Evolutionary conservation across 2,329 filamentous ascomycete genomes (phyloP), one percentile per base, ranked within the genome.

Genomic region (Periconia sp.): DNA sequence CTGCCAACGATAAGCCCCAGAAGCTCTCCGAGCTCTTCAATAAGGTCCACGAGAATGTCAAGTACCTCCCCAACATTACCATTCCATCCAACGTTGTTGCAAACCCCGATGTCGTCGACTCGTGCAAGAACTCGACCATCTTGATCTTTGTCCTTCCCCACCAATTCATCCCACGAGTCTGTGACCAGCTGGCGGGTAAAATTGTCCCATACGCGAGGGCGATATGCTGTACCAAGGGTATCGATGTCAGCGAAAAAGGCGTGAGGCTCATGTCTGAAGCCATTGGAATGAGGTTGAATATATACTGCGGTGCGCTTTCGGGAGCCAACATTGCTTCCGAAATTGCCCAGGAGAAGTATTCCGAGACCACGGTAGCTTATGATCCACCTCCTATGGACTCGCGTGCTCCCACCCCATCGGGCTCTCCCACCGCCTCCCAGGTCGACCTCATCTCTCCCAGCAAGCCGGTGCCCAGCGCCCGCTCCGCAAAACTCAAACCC

Each of bases 171-270:
- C 84, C 84, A 70, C 88, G 88, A 58, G 89, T 92, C 56, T 96
- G 92, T 79, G 83, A 89, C 59, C 87, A 92, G 72, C 81, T 99
- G 57, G 83, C 88, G 68, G 94, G 93, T 56, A 87, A 96, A 66
- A 95, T 97, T 60, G 77, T 97, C 30, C 94, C 94, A 7, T 97
- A 87, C 68, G 93, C 94, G 23, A 86, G 95, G 58, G 94, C 92
- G 54, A 92, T 99, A 69, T 96, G 91, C 71, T 99, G 94, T 76
- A 97, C 97, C 79, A 99, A 99, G 81, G 94, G 94, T 64, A 92
- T 99, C 57, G 90, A 96, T 64, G 94, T 99, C 33, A 88, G 89
- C 3, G 89, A 93, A 66, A 86, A 90, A 47, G 91, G 90, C 51
- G 87, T 97, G 63, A 87, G 87, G 66, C 83, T 99, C 50, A 97